A percentile compares a stretch with the other conserved stretches of the same genome.
Evolutionary conservation across 2,329 filamentous ascomycete species (phyloP).

Genomic region (Periconia digitata): DNA sequence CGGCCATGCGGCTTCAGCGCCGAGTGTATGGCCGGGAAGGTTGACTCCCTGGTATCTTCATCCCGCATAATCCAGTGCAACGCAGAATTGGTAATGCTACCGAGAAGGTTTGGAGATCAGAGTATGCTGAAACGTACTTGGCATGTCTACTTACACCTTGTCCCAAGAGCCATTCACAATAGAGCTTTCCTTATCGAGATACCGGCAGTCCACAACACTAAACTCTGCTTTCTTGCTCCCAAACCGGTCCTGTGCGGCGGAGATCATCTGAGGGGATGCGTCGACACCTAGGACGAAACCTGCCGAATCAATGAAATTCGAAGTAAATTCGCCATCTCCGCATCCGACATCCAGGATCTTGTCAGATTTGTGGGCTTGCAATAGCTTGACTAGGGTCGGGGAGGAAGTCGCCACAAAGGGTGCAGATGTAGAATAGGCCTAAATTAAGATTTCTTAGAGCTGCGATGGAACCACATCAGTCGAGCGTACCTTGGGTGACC

Average conservation of each 20-base stretch:
- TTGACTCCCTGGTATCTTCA: background rate
- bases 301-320: background rate
- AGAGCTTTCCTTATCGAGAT: background rate
- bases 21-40: background rate
- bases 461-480: background rate
- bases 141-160: background rate
- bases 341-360: background rate
- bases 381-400: background rate
- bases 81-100: background rate
- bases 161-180: background rate
- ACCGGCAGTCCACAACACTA: background rate
- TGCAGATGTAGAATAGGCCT: background rate
- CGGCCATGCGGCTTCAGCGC: background rate
- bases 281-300: background rate
- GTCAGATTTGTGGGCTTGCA: background rate
- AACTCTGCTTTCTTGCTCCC: background rate
- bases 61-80: background rate
- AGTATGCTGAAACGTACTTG: background rate
- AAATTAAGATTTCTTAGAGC: background rate
- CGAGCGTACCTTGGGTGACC: background rate
- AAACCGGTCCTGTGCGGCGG: background rate
- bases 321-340: background rate
- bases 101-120: background rate
- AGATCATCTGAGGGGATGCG: background rate
- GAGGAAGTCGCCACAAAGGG: background rate